Base-by-base conservation (phyloP, 2,329 filamentous ascomycete genomes). In the Neospermospora avenae region DNA sequence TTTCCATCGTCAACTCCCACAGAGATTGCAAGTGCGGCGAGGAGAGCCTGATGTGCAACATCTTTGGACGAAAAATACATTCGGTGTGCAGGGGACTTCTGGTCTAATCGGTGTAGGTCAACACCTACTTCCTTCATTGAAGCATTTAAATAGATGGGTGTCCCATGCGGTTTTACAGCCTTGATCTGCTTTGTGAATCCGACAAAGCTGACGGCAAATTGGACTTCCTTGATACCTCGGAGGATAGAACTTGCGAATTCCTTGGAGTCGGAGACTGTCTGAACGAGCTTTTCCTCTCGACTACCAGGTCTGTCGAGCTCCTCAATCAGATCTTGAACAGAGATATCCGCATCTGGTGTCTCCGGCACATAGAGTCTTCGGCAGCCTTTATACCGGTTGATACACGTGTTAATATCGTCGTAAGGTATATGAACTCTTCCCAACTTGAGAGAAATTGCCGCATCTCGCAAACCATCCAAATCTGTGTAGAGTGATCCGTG, bases 21-120 rank as follows among this genome's bases (percentile, higher is more conserved):
- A 0, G 93, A 93, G 58, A 99, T 90, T 0, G 95, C 96, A 42
- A 99, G 85, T 3, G 93, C 95, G 18, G 93, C 95, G 22, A 95
- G 83, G 37, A 99, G 81, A 11, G 93, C 95, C 78, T 99, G 93
- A 73, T 99, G 95, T 13, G 95, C 95, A 69, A 97, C 87, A 72
- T 97, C 95, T 63, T 91, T 88, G 22, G 89, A 86, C 2, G 93
- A 90, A 72, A 99, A 99, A 75, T 99, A 98, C 95, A 98, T 99
- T 64, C 95, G 87, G 79, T 99, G 95, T 0, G 93, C 92, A 0
- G 95, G 92, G 16, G 93, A 96, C 69, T 91, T 93, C 44, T 91
- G 88, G 72, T 99, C 93, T 57, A 99, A 82, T 22, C 93, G 87
- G 72, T 98, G 88, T 42, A 99, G 79, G 71, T 99, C 95, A 71